Evolutionary conservation across 2,329 filamentous ascomycete species (phyloP), one percentile per base, ranked within the genome.

Genomic region (Penicillium sp.): DNA sequence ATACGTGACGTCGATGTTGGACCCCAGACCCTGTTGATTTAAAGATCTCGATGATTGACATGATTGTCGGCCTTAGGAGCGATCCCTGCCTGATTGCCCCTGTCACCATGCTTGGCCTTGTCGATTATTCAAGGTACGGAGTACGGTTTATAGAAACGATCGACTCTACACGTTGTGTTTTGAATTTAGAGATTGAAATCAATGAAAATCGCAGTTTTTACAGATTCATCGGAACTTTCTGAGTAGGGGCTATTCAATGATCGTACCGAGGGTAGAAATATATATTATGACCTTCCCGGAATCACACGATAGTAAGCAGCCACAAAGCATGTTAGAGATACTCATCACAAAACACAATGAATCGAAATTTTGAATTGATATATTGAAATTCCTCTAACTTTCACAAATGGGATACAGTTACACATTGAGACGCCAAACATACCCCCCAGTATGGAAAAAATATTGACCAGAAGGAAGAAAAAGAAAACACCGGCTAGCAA

Each of bases 351-450:
- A n/a, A 10, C 12, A 46, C 27, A 48, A 21, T 23, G 27, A 48
- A 25, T 43, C 31, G 21, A 46, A 48, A 19, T 37, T 42, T 38
- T 17, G n/a, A 47, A 35, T 47, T 35, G 27, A 23, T 23, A 48
- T 27, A 57, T 54, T 43, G 50, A 27, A 23, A 57, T 46, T 45
- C 29, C 51, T 54, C 41, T 27, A 49, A 59, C 52, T 66, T 65
- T 63, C 62, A 50, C 50, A 57, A 61, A 61, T 62, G 64, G 62
- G 62, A 40, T 67, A 67, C 65, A 67, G 35, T 53, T 52, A 62
- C 60, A 57, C 55, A 33, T 21, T 54, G 23, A 54, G 58, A 62
- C 65, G 64, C 64, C 62, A 47, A 60, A 64, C 64, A 63, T 67
- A 47, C 19, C 53, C 62, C 59, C 49, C 29, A 45, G 59, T 48